Evolutionary conservation across 495 filamentous ascomycete genomes (phyloP).

Genomic region (Tuber microsphaerosporum): DNA sequence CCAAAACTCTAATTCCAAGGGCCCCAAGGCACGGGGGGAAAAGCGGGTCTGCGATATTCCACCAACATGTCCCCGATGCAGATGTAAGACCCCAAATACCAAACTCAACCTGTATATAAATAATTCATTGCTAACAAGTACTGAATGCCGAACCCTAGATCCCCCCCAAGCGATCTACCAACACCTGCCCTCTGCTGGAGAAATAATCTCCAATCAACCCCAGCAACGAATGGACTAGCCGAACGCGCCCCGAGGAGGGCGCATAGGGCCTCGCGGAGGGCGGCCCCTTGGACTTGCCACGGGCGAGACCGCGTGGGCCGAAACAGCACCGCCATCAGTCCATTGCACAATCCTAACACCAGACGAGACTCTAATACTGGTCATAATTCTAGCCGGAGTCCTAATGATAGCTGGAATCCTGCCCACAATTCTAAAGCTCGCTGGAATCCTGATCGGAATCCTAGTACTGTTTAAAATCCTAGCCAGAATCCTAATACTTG

Average conservation of each 20-base stretch:
- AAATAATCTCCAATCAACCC: too few relatives aligned
- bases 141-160: too few relatives aligned
- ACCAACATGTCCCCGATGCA: background rate
- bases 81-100: background rate
- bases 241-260: too few relatives aligned
- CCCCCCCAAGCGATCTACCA: too few relatives aligned
- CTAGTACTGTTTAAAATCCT: too few relatives aligned
- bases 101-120: background rate
- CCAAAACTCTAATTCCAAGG: background rate
- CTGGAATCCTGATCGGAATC: too few relatives aligned
- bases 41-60: background rate
- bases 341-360: background rate
- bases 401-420: background rate
- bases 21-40: background rate
- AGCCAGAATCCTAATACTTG: background rate
- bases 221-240: too few relatives aligned
- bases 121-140: background rate
- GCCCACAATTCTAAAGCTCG: background rate
- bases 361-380: background rate
- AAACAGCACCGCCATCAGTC: background rate
- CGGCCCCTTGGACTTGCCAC: too few relatives aligned
- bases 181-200: background rate
- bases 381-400: too few relatives aligned
- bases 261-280: too few relatives aligned
- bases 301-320: background rate